A percentile compares a stretch with the other conserved stretches of the same genome.
These are phyloP conservation scores for Hibiscus mutabilis DNA, from an alignment of 345 rosid species.

Conservation along the genomic window DNA sequence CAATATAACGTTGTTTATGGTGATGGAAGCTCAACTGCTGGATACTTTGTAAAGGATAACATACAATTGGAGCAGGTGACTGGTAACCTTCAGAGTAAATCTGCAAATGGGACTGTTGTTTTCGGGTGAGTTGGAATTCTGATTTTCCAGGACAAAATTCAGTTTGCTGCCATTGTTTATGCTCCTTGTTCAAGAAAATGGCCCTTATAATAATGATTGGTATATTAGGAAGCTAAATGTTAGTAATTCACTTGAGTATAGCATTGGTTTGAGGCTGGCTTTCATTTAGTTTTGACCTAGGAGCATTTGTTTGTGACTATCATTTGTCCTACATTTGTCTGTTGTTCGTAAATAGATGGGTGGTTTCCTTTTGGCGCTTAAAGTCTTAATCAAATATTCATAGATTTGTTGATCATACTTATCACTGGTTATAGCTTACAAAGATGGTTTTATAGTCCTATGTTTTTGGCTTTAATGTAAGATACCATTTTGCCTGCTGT, in stretches of 20 bases:
- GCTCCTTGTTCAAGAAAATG: neutral
- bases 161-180: neutral
- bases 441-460: neutral
- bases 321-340: neutral
- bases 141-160: neutral
- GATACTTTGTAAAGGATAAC: slow-evolving; percentile 58
- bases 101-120: slow-evolving; percentile 40
- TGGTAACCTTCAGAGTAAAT: slow-evolving; percentile 43
- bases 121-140: slow-evolving; percentile 54
- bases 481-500: neutral
- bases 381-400: neutral
- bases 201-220: neutral
- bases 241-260: slow-evolving; percentile 1
- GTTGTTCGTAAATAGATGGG: neutral
- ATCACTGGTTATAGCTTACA: neutral
- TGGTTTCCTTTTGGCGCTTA: neutral
- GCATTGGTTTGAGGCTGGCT: neutral
- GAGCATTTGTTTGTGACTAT: neutral
- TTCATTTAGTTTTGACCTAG: neutral
- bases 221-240: neutral
- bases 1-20: slow-evolving; percentile 62
- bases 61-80: slow-evolving; percentile 42
- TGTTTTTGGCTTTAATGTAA: neutral
- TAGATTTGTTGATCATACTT: neutral
- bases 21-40: slow-evolving; percentile 73